These are phyloP conservation scores for Naganishia antarctica DNA, from an alignment of 768 basidiomycete species.

Conservation along the genomic window DNA sequence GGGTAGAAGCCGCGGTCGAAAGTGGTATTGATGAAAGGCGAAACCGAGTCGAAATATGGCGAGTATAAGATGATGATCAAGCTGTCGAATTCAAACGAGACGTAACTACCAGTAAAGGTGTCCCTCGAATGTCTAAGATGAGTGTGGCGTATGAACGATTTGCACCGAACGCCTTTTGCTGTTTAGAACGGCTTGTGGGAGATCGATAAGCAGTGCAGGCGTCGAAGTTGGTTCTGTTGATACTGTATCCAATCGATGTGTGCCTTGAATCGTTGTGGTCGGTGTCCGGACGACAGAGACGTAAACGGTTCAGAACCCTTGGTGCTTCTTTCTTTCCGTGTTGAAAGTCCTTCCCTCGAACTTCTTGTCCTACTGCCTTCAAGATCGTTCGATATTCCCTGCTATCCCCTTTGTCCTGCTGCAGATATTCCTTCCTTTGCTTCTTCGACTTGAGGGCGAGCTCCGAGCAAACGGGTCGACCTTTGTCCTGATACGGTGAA, in stretches of 20 bases:
- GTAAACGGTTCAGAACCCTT: slow-evolving; percentile 22
- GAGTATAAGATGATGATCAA: neutral
- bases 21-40: neutral
- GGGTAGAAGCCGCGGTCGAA: neutral
- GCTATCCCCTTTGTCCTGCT: slow-evolving; percentile 6
- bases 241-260: slow-evolving; percentile 13
- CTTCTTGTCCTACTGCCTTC: slow-evolving; percentile 10
- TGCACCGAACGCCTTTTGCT: slow-evolving; percentile 24
- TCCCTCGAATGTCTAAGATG: slow-evolving; percentile 18
- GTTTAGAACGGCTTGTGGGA: slow-evolving; percentile 17
- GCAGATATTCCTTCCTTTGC: slow-evolving; percentile 10
- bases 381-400: slow-evolving; percentile 14
- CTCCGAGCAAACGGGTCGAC: slow-evolving; percentile 22
- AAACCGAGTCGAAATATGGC: slow-evolving; percentile 9
- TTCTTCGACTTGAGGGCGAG: slow-evolving; percentile 20
- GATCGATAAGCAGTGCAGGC: slow-evolving; percentile 22
- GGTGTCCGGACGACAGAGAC: slow-evolving; percentile 20
- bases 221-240: slow-evolving; percentile 15
- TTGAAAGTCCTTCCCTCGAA: slow-evolving; percentile 12
- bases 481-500: slow-evolving; percentile 27
- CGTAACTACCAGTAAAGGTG: slow-evolving; percentile 22
- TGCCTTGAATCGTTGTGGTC: slow-evolving; percentile 20
- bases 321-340: neutral
- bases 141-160: slow-evolving; percentile 17
- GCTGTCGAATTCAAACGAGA: slow-evolving; percentile 22